Evolutionary conservation across 768 basidiomycete genomes (phyloP).

Genomic region (Boletus bicolor): DNA sequence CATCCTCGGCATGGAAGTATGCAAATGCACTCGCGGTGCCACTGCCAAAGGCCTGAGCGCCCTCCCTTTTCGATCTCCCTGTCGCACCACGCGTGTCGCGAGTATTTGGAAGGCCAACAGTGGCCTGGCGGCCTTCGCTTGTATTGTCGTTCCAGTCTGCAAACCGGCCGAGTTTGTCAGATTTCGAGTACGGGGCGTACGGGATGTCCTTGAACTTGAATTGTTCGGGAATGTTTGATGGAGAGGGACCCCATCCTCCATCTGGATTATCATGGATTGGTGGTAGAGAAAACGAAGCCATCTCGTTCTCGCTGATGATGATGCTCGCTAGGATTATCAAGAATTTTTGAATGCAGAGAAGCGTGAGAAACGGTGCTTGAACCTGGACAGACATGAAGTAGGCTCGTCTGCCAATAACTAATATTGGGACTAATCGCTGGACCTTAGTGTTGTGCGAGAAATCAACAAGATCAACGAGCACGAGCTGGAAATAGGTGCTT

Average conservation of each 20-base stretch:
- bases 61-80: slow-evolving; percentile 66
- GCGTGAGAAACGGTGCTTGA: slow-evolving; percentile 24
- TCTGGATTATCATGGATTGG: slow-evolving; percentile 89
- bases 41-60: slow-evolving; percentile 85
- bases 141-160: slow-evolving; percentile 94
- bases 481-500: slow-evolving; percentile 76
- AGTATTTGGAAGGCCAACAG: slow-evolving; percentile 45
- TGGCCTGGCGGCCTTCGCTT: slow-evolving; percentile 56
- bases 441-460: slow-evolving; percentile 80
- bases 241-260: slow-evolving; percentile 89
- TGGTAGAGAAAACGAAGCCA: slow-evolving; percentile 84
- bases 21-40: slow-evolving; percentile 89
- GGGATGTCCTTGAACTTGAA: slow-evolving; percentile 99
- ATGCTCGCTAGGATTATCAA: slow-evolving; percentile 10
- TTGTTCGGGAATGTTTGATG: slow-evolving; percentile 78
- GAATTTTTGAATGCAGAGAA: slow-evolving; percentile 13
- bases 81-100: slow-evolving; percentile 49
- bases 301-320: slow-evolving; percentile 28
- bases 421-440: slow-evolving; percentile 8
- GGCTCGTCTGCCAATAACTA: slow-evolving; percentile 26
- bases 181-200: slow-evolving; percentile 98
- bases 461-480: slow-evolving; percentile 91
- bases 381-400: slow-evolving; percentile 62
- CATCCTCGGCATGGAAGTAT: slow-evolving; percentile 98
- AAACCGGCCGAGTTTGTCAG: slow-evolving; percentile 95